Evolutionary conservation across 2,329 filamentous ascomycete species (phyloP).

Genomic region (Botrytis elliptica): DNA sequence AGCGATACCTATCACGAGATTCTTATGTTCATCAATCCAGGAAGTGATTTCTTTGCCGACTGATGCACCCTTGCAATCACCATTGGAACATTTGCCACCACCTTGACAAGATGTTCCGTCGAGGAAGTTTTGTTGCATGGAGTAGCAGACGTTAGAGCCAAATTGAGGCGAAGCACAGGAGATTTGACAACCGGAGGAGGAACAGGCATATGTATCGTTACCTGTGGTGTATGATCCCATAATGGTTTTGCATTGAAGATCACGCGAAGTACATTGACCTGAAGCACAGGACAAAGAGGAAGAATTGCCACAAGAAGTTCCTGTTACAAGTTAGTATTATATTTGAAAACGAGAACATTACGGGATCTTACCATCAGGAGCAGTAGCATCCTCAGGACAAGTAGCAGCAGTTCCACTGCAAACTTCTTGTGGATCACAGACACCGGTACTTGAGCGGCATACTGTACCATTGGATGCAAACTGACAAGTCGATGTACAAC

Average conservation of each 20-base stretch:
- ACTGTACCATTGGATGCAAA: constrained; percentile 67
- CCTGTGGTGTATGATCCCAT: constrained; percentile 72
- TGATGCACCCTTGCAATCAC: constrained; percentile 70
- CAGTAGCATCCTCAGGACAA: constrained; percentile 72
- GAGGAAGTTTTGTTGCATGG: constrained; percentile 85
- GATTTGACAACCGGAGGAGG: constrained; percentile 68
- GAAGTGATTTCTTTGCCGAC: constrained; percentile 67
- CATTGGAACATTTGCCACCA: constrained; percentile 76
- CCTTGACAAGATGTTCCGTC: constrained; percentile 85
- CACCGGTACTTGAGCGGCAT: constrained; percentile 75
- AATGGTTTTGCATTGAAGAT: constrained; percentile 82
- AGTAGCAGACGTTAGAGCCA: constrained; percentile 64
- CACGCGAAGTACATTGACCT: constrained; percentile 90
- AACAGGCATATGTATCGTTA: constrained; percentile 81
- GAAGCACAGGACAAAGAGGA: constrained; percentile 71
- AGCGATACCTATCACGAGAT: constrained; percentile 78
- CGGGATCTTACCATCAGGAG: constrained; percentile 57
- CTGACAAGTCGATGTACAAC: constrained; percentile 67
- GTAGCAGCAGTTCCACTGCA: constrained; percentile 71
- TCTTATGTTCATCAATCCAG: constrained; percentile 76
- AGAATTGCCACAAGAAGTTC: constrained; percentile 63
- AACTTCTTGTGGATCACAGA: constrained; percentile 81
- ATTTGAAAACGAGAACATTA: neutral
- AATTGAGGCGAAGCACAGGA: constrained; percentile 71
- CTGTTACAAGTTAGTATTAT: constrained; percentile 31